Conservation (phyloP, 1,284 basidiomycete species). For the Ceratobasidium sp. region DNA sequence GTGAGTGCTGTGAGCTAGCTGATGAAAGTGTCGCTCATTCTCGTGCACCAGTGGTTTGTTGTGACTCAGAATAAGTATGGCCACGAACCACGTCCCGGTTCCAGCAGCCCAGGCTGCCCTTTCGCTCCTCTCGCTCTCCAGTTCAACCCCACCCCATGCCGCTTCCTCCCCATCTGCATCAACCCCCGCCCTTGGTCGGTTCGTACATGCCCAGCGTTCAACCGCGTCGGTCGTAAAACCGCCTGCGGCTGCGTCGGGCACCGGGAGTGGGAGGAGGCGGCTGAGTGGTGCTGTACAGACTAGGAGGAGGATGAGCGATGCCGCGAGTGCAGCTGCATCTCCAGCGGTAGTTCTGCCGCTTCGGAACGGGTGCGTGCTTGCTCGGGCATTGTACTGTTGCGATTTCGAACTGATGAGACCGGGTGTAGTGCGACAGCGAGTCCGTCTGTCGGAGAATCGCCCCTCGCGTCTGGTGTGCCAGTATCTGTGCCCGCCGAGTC, state of each 20-base stretch:
- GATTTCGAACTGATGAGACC: slow-evolving; percentile 27
- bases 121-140: slow-evolving; percentile 28
- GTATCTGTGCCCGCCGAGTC: slow-evolving; percentile 46
- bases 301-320: slow-evolving; percentile 73
- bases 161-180: not conserved
- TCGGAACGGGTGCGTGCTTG: not conserved
- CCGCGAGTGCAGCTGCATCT: slow-evolving; percentile 71
- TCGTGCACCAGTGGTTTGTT: not conserved
- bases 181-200: slow-evolving; percentile 19
- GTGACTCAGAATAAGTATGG: slow-evolving; percentile 9
- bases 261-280: slow-evolving; percentile 58
- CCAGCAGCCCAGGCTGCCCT: slow-evolving; percentile 30
- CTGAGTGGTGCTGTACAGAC: slow-evolving; percentile 71
- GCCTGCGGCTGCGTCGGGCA: not conserved
- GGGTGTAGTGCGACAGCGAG: slow-evolving; percentile 32
- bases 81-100: slow-evolving; percentile 23
- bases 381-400: slow-evolving; percentile 13
- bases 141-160: not conserved
- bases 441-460: slow-evolving; percentile 44
- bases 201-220: slow-evolving; percentile 19
- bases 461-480: slow-evolving; percentile 44
- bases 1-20: slow-evolving; percentile 2
- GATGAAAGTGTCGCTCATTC: not conserved
- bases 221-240: slow-evolving; percentile 17
- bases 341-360: slow-evolving; percentile 64